Conservation (phyloP, 2,329 filamentous ascomycete species). For the Purpureocillium takamizusanense region DNA sequence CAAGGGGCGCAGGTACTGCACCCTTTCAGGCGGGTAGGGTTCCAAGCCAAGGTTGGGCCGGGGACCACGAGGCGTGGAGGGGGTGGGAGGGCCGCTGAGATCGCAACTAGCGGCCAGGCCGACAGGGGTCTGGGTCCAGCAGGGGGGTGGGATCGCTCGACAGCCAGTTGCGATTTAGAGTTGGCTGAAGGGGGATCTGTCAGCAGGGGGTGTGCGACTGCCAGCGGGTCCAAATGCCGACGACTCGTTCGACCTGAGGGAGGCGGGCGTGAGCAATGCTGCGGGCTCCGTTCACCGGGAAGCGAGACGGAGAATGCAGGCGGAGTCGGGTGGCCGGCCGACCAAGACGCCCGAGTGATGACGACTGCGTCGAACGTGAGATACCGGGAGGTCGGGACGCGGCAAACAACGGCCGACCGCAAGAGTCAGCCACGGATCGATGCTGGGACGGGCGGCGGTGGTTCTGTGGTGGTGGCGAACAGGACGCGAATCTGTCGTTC, state of each 20-base stretch:
- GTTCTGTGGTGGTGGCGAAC: not conserved
- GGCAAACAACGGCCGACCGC: too few species aligned
- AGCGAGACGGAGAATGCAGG: too few species aligned
- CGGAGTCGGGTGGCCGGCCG: too few species aligned
- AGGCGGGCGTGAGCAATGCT: not conserved
- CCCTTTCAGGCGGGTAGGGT: not conserved
- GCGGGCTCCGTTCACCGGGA: not conserved
- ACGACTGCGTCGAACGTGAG: too few species aligned
- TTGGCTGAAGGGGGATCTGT: slow-evolving; percentile 7
- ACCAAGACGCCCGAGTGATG: too few species aligned
- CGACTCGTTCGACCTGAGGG: not conserved
- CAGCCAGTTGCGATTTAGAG: slow-evolving; percentile 8
- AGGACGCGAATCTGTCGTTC: slow-evolving; percentile 1
- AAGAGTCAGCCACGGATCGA: too few species aligned
- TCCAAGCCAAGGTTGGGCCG: too few species aligned
- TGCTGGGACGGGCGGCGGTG: not conserved
- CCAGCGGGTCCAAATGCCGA: not conserved
- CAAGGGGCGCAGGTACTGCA: slow-evolving; percentile 7
- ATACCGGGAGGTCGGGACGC: too few species aligned
- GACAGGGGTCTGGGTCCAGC: slow-evolving; percentile 11
- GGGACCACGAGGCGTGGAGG: not conserved
- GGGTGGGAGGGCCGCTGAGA: slow-evolving; percentile 4
- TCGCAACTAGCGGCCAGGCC: slow-evolving; percentile 11
- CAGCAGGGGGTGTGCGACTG: slow-evolving; percentile 4
- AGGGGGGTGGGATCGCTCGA: not conserved